Evolutionary conservation across 495 filamentous ascomycete species (phyloP).

Genomic region (Tuber microsphaerosporum): DNA sequence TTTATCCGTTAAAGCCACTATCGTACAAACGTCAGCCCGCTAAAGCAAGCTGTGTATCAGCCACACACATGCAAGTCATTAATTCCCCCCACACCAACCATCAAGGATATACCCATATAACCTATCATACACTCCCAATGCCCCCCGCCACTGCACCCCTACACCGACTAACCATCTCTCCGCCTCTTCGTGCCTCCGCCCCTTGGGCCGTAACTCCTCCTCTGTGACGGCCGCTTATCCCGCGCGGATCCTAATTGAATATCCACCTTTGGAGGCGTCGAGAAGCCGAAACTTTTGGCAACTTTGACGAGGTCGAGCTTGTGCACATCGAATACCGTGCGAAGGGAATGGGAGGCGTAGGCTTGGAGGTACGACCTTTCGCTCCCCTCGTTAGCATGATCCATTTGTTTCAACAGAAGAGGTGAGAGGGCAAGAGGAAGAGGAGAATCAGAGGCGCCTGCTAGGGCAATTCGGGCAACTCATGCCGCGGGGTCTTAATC

Average conservation of each 20-base stretch:
- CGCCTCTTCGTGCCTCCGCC: neutral
- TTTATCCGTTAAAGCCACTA: neutral
- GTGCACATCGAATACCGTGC: slow-evolving; percentile 86
- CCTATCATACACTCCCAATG: neutral
- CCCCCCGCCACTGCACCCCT: neutral
- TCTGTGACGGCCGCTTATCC: slow-evolving; percentile 71
- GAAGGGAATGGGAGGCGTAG: slow-evolving; percentile 82
- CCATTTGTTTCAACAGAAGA: neutral
- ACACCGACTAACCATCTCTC: slow-evolving; percentile 3
- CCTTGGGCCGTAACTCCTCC: slow-evolving; percentile 65
- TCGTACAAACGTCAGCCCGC: neutral
- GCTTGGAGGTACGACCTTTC: slow-evolving; percentile 78
- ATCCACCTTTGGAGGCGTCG: slow-evolving; percentile 81
- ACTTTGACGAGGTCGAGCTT: slow-evolving; percentile 90
- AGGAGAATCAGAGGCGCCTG: neutral
- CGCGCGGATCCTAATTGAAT: slow-evolving; percentile 72
- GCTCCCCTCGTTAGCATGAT: neutral
- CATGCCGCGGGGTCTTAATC: slow-evolving; percentile 10
- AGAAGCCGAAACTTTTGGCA: slow-evolving; percentile 88
- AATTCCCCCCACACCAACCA: neutral
- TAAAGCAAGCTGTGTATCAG: neutral
- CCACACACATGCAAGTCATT: neutral
- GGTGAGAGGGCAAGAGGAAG: neutral
- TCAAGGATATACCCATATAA: neutral
- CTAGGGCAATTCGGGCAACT: slow-evolving; percentile 8